Percentiles rank a stretch among this genome's conserved stretches.
Evolutionary conservation across 2,329 filamentous ascomycete genomes (phyloP).

Genomic region (Ophiostoma himal-ulmi): DNA sequence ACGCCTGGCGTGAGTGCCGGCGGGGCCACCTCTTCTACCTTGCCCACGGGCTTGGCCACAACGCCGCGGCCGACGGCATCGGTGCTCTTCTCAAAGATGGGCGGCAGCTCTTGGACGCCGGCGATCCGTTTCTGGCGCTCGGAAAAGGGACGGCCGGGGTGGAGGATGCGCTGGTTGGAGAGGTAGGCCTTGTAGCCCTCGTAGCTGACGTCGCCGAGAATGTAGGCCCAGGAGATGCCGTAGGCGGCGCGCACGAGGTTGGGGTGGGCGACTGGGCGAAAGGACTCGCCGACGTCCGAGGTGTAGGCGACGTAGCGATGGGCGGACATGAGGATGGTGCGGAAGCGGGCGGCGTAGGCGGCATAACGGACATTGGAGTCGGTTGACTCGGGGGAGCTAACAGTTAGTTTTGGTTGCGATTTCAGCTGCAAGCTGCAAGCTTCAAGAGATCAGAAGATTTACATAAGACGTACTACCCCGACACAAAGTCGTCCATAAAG

Average conservation of each 20-base stretch:
- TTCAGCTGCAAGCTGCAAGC: too few species aligned
- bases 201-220: slow-evolving; percentile 81
- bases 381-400: slow-evolving; percentile 70
- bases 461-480: slow-evolving; percentile 68
- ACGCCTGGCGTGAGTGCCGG: slow-evolving; percentile 35
- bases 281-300: slow-evolving; percentile 91
- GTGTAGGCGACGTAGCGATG: slow-evolving; percentile 98
- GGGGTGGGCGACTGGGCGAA: slow-evolving; percentile 86
- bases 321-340: slow-evolving; percentile 81
- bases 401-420: not conserved
- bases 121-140: slow-evolving; percentile 44
- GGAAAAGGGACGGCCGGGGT: slow-evolving; percentile 58
- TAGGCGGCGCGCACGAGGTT: slow-evolving; percentile 77
- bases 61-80: not conserved
- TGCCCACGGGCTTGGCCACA: not conserved
- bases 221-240: slow-evolving; percentile 85
- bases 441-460: not conserved
- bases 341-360: slow-evolving; percentile 78
- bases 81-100: slow-evolving; percentile 14
- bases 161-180: slow-evolving; percentile 69
- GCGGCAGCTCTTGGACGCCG: slow-evolving; percentile 33
- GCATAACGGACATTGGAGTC: slow-evolving; percentile 85
- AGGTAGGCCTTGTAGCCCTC: slow-evolving; percentile 95
- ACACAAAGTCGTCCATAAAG: slow-evolving; percentile 70
- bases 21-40: not conserved